These are phyloP conservation scores for Chaetomiaceae sp. DNA, from an alignment of 2,329 filamentous ascomycete genomes.

Conservation along the genomic window DNA sequence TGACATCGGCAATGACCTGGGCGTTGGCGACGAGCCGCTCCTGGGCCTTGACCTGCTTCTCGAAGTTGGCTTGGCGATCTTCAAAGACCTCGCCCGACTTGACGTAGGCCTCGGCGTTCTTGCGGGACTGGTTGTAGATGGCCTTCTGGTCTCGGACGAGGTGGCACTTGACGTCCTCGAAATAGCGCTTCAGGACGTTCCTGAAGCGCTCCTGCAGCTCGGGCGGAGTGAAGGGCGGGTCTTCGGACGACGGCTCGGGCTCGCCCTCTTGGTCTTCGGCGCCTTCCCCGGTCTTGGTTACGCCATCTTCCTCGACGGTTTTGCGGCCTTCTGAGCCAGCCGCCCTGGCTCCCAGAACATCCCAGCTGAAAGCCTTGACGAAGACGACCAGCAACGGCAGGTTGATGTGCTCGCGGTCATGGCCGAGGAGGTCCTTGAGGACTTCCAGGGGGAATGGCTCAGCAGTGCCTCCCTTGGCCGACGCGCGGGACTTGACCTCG, in stretches of 20 bases:
- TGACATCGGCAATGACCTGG: slow-evolving; percentile 81
- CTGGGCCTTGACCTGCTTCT: slow-evolving; percentile 87
- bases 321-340: slow-evolving; percentile 74
- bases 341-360: slow-evolving; percentile 77
- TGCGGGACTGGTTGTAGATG: slow-evolving; percentile 78
- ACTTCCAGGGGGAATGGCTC: slow-evolving; percentile 97
- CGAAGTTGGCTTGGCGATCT: slow-evolving; percentile 91
- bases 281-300: slow-evolving; percentile 44
- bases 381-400: slow-evolving; percentile 89
- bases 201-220: slow-evolving; percentile 83
- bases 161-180: slow-evolving; percentile 88
- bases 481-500: slow-evolving; percentile 54
- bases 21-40: slow-evolving; percentile 88
- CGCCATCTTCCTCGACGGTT: slow-evolving; percentile 75
- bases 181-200: slow-evolving; percentile 80
- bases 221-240: slow-evolving; percentile 68
- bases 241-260: slow-evolving; percentile 47
- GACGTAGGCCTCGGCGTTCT: slow-evolving; percentile 96
- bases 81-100: slow-evolving; percentile 98
- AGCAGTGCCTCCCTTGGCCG: slow-evolving; percentile 61
- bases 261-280: slow-evolving; percentile 46
- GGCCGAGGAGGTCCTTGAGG: slow-evolving; percentile 90
- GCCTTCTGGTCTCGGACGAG: slow-evolving; percentile 88
- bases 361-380: slow-evolving; percentile 94
- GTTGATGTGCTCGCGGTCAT: slow-evolving; percentile 90